Evolutionary conservation across 805 yeast genomes (phyloP).

Genomic region (Candida khao-thaluensis): DNA sequence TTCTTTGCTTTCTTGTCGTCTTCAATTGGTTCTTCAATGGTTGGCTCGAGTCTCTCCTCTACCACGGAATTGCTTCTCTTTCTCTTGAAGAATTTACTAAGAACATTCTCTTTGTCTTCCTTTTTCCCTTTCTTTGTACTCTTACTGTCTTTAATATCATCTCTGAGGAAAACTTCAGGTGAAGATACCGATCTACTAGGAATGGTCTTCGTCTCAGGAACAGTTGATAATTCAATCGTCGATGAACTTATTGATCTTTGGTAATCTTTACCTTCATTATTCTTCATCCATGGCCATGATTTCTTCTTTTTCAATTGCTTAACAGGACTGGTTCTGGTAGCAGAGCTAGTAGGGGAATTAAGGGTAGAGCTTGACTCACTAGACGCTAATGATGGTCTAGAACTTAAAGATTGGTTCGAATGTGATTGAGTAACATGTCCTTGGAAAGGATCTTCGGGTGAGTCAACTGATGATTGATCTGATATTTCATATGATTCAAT

Average conservation of each 20-base stretch:
- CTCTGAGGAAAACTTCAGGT: constrained; percentile 28
- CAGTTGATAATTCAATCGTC: constrained; percentile 26
- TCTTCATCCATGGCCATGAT: constrained; percentile 41
- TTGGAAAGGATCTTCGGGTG: not conserved
- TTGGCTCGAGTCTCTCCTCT: not conserved
- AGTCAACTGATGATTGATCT: constrained; percentile 14
- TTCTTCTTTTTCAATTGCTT: constrained; percentile 31
- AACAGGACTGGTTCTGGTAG: constrained; percentile 16
- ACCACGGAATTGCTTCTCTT: constrained; percentile 23
- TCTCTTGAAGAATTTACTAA: constrained; percentile 40
- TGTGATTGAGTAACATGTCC: constrained; percentile 3
- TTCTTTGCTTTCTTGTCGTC: constrained; percentile 11
- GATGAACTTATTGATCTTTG: constrained; percentile 30
- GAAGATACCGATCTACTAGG: constrained; percentile 34
- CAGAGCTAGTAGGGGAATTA: constrained; percentile 3
- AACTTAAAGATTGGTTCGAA: constrained; percentile 8
- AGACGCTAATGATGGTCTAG: not conserved
- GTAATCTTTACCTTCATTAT: constrained; percentile 16
- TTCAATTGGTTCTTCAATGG: not conserved
- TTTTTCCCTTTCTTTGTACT: constrained; percentile 12
- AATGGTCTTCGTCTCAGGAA: constrained; percentile 19
- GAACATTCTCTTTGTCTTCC: constrained; percentile 39
- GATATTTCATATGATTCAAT: constrained; percentile 15
- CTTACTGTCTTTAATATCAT: constrained; percentile 3
- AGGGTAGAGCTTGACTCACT: not conserved